Evolutionary conservation across 2,329 filamentous ascomycete species (phyloP).

Genomic region (Colletotrichum truncatum): DNA sequence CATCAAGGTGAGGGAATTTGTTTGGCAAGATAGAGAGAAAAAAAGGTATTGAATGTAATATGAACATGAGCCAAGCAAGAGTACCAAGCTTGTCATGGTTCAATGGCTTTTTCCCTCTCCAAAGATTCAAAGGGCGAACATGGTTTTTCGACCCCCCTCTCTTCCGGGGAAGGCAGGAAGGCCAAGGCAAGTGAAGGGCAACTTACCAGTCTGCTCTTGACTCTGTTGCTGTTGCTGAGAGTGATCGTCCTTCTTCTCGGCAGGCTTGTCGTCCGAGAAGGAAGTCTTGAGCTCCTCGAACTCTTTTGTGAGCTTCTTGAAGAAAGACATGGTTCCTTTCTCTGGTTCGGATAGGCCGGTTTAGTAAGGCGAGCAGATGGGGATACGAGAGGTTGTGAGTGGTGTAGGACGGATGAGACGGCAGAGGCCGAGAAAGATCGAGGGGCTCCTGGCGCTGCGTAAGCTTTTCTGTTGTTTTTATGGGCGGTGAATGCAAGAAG

Average conservation of each 20-base stretch:
- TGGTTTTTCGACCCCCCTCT: background rate
- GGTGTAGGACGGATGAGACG: conserved; percentile 27
- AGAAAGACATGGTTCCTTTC: conserved; percentile 50
- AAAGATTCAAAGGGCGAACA: no score
- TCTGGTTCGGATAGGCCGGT: conserved; percentile 13
- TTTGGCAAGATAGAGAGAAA: background rate
- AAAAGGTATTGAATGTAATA: background rate
- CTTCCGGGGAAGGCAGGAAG: background rate
- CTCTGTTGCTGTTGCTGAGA: conserved; percentile 31
- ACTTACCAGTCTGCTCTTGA: conserved; percentile 33
- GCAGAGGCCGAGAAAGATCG: conserved; percentile 31
- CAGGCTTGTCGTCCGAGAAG: conserved; percentile 44
- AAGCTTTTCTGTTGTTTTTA: conserved; percentile 22
- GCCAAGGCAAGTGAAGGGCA: background rate
- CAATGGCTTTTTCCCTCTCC: no score
- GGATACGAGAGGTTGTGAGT: conserved; percentile 6
- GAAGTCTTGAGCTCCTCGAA: conserved; percentile 59
- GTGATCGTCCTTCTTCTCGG: conserved; percentile 33
- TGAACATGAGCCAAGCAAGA: background rate
- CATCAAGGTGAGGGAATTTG: background rate
- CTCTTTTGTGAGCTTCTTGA: conserved; percentile 52
- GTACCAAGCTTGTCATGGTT: background rate
- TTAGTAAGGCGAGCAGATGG: conserved; percentile 11
- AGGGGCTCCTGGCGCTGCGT: conserved; percentile 24
- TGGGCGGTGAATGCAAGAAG: conserved; percentile 12